phyloP scores from a whole-genome alignment of 2,329 filamentous ascomycete species.

The Pezicula carpinea region DNA sequence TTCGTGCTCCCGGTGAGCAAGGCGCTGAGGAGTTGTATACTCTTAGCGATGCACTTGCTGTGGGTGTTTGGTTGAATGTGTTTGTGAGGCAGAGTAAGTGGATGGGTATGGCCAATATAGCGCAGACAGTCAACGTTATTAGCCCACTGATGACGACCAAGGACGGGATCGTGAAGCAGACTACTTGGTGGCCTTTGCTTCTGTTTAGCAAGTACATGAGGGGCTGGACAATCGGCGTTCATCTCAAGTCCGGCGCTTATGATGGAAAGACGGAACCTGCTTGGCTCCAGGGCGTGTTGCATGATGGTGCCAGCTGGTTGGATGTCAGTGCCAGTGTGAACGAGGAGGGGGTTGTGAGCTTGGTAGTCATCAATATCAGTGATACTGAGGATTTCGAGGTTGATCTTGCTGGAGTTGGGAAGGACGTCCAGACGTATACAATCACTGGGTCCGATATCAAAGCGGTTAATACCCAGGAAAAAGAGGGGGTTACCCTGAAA shows the following conservation, averaged over 20 bases:
- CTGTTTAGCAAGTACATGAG: constrained; percentile 67
- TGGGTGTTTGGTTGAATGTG: constrained; percentile 59
- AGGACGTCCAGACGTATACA: constrained; percentile 54
- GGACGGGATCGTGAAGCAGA: constrained; percentile 55
- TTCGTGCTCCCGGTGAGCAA: constrained; percentile 54
- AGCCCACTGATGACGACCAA: constrained; percentile 59
- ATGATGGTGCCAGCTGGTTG: constrained; percentile 61
- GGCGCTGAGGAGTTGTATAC: constrained; percentile 62
- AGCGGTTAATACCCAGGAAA: constrained; percentile 57
- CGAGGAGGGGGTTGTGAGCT: constrained; percentile 53
- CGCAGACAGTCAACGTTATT: constrained; percentile 65
- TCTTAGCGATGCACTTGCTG: constrained; percentile 58
- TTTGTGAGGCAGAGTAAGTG: constrained; percentile 59
- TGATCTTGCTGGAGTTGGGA: constrained; percentile 51
- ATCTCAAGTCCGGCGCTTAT: constrained; percentile 61
- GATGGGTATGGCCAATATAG: constrained; percentile 63
- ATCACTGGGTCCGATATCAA: constrained; percentile 54
- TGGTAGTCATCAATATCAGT: constrained; percentile 71
- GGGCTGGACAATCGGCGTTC: constrained; percentile 61
- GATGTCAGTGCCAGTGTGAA: constrained; percentile 60
- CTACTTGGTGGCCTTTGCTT: constrained; percentile 59
- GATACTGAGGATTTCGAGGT: constrained; percentile 56
- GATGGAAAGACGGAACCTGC: constrained; percentile 59
- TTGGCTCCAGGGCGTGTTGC: constrained; percentile 61
- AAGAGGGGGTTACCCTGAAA: constrained; percentile 56